Conservation (phyloP, 352 stramenopile genomes). For the Labyrinthula sp. region DNA sequence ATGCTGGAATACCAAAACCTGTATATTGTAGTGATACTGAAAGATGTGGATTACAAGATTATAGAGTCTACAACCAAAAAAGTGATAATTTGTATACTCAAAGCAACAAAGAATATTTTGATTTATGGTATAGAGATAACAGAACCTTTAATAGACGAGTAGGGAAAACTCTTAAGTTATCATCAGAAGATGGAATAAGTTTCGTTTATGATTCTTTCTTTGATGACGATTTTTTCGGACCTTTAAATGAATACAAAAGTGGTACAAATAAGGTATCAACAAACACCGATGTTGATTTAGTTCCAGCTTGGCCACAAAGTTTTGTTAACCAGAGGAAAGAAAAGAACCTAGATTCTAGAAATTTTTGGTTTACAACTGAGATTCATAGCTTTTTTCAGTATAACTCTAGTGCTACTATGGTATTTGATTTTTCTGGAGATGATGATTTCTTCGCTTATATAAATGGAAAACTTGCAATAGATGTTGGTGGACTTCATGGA, state of each 20-base stretch:
- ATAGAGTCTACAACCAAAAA: not conserved
- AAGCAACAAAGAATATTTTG: slow-evolving; percentile 10
- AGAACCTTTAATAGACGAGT: slow-evolving; percentile 26
- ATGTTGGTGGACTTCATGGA: slow-evolving; percentile 9
- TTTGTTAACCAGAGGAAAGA: not conserved
- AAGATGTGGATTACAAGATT: slow-evolving; percentile 8
- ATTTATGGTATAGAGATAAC: slow-evolving; percentile 26
- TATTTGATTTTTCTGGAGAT: slow-evolving; percentile 10
- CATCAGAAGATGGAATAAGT: not conserved
- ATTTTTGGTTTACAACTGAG: slow-evolving; percentile 25
- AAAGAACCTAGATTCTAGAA: slow-evolving; percentile 8
- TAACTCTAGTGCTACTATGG: not conserved
- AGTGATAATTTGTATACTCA: slow-evolving; percentile 6
- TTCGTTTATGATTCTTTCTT: slow-evolving; percentile 4
- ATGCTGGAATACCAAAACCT: slow-evolving; percentile 4
- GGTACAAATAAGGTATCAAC: not conserved
- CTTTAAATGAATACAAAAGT: slow-evolving; percentile 1
- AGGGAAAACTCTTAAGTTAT: slow-evolving; percentile 2
- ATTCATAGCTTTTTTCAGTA: slow-evolving; percentile 27
- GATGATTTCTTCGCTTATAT: slow-evolving; percentile 27
- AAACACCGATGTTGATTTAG: not conserved
- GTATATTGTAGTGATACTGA: slow-evolving; percentile 1
- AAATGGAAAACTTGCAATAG: slow-evolving; percentile 16
- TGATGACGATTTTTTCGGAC: not conserved
- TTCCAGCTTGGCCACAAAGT: slow-evolving; percentile 1